phyloP scores from a whole-genome alignment of 306 rosid species.

The Vicia sativa region DNA sequence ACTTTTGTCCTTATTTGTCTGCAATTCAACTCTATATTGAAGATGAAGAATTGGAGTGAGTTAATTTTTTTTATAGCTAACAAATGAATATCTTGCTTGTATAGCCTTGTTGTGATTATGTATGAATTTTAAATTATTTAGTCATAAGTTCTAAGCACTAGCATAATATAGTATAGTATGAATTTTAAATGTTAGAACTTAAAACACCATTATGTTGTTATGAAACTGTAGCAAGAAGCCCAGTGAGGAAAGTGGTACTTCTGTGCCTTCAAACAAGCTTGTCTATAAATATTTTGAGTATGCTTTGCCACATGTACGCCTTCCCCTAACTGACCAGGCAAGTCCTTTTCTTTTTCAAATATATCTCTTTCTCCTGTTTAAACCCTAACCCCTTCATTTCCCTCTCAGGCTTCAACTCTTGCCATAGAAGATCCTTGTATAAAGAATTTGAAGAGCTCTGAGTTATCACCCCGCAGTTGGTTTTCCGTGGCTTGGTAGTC shows the following conservation, averaged over 20 bases:
- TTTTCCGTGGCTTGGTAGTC: slow-evolving; percentile 67
- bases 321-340: slow-evolving; percentile 59
- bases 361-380: neutral
- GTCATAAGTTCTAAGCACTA: too few species aligned
- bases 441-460: slow-evolving; percentile 52
- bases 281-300: slow-evolving; percentile 55
- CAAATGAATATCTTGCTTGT: too few species aligned
- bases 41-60: slow-evolving; percentile 35
- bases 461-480: slow-evolving; percentile 61
- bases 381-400: slow-evolving; percentile 29
- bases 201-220: neutral
- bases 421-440: slow-evolving; percentile 54
- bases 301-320: slow-evolving; percentile 54
- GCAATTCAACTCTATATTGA: slow-evolving; percentile 55
- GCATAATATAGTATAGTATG: too few species aligned
- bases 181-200: too few species aligned
- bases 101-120: too few species aligned
- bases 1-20: slow-evolving; percentile 59
- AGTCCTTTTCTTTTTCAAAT: slow-evolving; percentile 32
- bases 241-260: slow-evolving; percentile 46
- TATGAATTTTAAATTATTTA: too few species aligned
- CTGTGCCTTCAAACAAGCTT: slow-evolving; percentile 52
- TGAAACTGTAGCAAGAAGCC: slow-evolving; percentile 43
- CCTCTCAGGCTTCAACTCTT: slow-evolving; percentile 50
- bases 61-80: neutral